Evolutionary conservation across 768 basidiomycete genomes (phyloP).

Genomic region (Lactarius psammicola): DNA sequence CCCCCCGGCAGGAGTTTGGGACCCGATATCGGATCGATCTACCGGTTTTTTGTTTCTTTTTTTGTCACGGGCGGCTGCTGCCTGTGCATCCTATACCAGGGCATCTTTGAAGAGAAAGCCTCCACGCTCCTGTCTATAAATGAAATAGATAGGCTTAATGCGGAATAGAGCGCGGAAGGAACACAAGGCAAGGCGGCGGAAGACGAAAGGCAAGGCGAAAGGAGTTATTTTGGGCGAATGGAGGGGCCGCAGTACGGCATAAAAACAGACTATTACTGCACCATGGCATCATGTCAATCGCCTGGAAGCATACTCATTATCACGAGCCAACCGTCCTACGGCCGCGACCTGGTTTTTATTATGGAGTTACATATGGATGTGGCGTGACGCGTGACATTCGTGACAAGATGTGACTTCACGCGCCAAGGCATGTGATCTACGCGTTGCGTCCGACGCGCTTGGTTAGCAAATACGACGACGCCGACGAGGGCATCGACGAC

Average conservation of each 20-base stretch:
- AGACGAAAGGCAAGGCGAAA: no score
- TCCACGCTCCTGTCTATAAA: no score
- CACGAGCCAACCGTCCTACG: not conserved
- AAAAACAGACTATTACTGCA: no score
- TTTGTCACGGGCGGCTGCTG: not conserved
- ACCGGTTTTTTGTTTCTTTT: not conserved
- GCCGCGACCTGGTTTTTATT: no score
- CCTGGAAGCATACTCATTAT: not conserved
- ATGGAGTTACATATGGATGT: not conserved
- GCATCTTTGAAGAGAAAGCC: no score
- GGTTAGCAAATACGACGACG: not conserved
- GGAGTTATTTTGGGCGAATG: no score
- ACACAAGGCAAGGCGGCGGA: no score
- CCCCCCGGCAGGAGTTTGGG: not conserved
- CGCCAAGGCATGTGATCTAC: constrained; percentile 14
- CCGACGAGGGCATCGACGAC: not conserved
- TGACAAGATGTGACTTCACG: constrained; percentile 12
- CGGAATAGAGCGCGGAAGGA: no score
- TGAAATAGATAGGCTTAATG: no score
- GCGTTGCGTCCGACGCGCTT: constrained; percentile 7
- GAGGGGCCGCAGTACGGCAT: no score
- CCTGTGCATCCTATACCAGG: no score
- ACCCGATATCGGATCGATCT: not conserved
- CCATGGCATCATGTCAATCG: not conserved
- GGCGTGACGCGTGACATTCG: constrained; percentile 2